Evolutionary conservation across 2,329 filamentous ascomycete genomes (phyloP), one percentile per base, ranked within the genome.

Genomic region (Paraphoma sp.): DNA sequence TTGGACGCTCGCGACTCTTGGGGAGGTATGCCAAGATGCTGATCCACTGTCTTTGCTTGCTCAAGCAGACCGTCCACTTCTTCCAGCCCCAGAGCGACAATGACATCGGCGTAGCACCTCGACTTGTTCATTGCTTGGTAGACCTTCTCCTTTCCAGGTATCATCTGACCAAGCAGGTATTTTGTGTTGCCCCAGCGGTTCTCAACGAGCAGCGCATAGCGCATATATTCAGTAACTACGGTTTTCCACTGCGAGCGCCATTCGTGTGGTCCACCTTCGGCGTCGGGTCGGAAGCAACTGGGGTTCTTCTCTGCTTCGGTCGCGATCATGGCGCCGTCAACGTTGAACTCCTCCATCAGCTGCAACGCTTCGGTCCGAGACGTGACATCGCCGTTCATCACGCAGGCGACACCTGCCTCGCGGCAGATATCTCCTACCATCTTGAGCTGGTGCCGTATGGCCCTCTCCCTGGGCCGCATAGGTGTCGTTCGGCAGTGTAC

Each of bases 311-410:
- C 95, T 1, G 95, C 95, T 3, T 92, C 86, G 3, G 92, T 95
- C 9, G 95, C 95, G 69, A 99, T 98, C 95, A 99, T 99, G 58
- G 92, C 95, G 6, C 93, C 94, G 71, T 98, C 93, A 6, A 90
- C 91, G n/a, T 88, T 89, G 71, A 86, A 97, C 73, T 97, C 89
- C 28, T 85, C 70, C 59, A 93, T 89, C 6, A 99, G 82, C 56
- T 81, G 74, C 7, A 90, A 71, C 0, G 88, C 94, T 56, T 96
- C 82, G 48, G 92, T 89, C 52, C 91, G 86, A 38, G 82, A 86
- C 52, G 84, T 86, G 0, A 99, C 93, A 70, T 99, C 95, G 46
- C 95, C 95, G 71, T 99, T 99, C 88, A 98, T 93, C 41, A 98
- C 79, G 72, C 94, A 97, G 8, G 94, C 93, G 2, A 99, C 93